phyloP scores from a whole-genome alignment of 768 basidiomycete genomes.

The Saitozyma podzolica region DNA sequence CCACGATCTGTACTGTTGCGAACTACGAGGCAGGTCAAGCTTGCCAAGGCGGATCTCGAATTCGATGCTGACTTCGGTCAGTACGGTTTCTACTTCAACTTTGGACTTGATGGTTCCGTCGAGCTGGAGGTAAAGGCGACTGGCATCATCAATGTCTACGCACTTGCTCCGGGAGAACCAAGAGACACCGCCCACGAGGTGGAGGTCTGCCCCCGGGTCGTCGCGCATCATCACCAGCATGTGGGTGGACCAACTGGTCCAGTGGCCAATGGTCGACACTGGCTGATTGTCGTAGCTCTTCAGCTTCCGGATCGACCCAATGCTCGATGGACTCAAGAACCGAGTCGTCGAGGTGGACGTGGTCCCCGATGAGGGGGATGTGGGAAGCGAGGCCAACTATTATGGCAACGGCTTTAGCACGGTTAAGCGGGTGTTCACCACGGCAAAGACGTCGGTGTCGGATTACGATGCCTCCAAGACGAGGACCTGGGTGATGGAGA shows the following conservation, averaged over 20 bases:
- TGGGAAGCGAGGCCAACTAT: conserved; percentile 75
- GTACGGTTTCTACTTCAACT: conserved; percentile 67
- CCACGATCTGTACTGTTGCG: conserved; percentile 30
- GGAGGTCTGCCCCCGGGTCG: conserved; percentile 75
- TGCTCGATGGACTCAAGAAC: conserved; percentile 19
- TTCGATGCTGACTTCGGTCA: too few relatives aligned
- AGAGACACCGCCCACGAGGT: conserved; percentile 79
- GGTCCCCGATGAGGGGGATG: conserved; percentile 62
- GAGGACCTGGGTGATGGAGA: conserved; percentile 80
- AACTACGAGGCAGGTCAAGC: conserved; percentile 18
- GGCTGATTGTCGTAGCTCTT: conserved; percentile 4
- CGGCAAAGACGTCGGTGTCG: conserved; percentile 63
- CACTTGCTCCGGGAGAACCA: conserved; percentile 20
- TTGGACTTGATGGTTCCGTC: conserved; percentile 87
- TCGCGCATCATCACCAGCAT: conserved; percentile 21
- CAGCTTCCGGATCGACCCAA: conserved; percentile 21
- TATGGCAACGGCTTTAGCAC: conserved; percentile 81
- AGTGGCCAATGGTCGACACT: too few relatives aligned
- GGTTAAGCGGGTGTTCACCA: conserved; percentile 62
- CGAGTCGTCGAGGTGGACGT: conserved; percentile 25
- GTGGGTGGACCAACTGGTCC: too few relatives aligned
- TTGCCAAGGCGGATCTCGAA: too few relatives aligned
- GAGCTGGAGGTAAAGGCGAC: conserved; percentile 58
- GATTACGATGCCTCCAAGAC: conserved; percentile 67
- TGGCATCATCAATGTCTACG: conserved; percentile 27